phyloP scores from a whole-genome alignment of 345 rosid species.

The Psidium guajava region DNA sequence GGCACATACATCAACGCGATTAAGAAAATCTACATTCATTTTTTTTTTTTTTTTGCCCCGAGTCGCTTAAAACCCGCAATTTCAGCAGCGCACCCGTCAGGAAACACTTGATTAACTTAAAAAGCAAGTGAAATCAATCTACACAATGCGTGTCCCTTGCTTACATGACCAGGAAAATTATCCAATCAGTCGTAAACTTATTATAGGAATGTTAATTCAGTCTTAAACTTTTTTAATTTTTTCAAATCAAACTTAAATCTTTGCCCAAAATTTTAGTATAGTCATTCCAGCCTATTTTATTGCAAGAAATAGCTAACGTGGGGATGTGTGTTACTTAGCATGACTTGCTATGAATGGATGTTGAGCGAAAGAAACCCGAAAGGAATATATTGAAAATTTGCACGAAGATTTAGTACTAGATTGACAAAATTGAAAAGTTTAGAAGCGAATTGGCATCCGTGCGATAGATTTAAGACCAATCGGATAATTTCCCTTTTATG shows the following conservation, averaged over 20 bases:
- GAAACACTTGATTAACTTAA: too few relatives aligned
- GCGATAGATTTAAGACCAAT: too few relatives aligned
- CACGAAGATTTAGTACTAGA: too few relatives aligned
- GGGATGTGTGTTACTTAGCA: too few relatives aligned
- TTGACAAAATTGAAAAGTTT: too few relatives aligned
- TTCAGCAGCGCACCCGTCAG: background rate
- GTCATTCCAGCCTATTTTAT: fast-evolving
- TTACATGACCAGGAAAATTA: too few relatives aligned
- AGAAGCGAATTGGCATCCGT: too few relatives aligned
- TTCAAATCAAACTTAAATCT: fast-evolving
- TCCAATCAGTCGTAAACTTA: background rate
- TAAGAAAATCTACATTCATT: background rate
- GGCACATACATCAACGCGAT: background rate
- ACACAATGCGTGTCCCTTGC: too few relatives aligned
- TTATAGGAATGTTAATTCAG: fast-evolving
- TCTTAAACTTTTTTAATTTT: fast-evolving
- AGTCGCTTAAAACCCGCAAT: background rate
- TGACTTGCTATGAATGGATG: too few relatives aligned
- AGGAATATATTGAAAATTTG: too few relatives aligned
- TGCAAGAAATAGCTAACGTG: fast-evolving
- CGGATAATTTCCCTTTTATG: background rate
- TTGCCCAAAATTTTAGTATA: fast-evolving
- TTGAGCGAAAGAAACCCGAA: too few relatives aligned
- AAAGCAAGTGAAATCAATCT: too few relatives aligned
- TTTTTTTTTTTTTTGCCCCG: background rate